Conservation (phyloP, 202 grass and related monocot species). For the Hordeum pubiflorum region DNA sequence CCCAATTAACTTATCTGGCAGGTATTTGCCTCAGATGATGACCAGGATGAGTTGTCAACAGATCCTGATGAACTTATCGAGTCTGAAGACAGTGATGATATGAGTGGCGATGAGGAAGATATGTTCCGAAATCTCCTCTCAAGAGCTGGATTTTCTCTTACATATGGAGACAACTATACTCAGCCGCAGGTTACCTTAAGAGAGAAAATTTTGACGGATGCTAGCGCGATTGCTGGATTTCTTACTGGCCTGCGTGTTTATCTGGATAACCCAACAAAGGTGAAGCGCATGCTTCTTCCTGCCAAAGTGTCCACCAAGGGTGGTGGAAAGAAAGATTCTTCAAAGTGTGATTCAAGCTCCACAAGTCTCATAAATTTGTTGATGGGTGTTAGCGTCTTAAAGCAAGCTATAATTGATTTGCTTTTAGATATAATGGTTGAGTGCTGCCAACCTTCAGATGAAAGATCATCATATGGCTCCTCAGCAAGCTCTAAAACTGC, state of each 20-base stretch:
- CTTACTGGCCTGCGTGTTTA: conserved; percentile 81
- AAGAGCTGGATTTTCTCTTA: conserved; percentile 73
- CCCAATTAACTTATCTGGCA: conserved; percentile 35
- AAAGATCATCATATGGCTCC: conserved; percentile 45
- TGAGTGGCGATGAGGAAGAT: conserved; percentile 74
- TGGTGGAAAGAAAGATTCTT: conserved; percentile 46
- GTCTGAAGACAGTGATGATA: conserved; percentile 66
- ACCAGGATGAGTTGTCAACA: conserved; percentile 78
- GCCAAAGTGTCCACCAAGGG: conserved; percentile 54
- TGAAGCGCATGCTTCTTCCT: conserved; percentile 81
- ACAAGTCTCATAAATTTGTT: conserved; percentile 77
- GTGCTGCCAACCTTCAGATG: conserved; percentile 85
- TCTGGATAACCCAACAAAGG: conserved; percentile 73
- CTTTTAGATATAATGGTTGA: conserved; percentile 97
- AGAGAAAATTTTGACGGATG: conserved; percentile 75
- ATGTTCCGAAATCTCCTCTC: conserved; percentile 67
- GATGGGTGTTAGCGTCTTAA: conserved; percentile 85
- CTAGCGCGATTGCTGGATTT: conserved; percentile 83
- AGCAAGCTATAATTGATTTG: conserved; percentile 88
- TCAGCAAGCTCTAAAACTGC: conserved; percentile 48
- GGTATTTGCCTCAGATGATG: conserved; percentile 93
- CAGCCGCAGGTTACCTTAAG: conserved; percentile 63
- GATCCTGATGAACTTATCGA: conserved; percentile 73
- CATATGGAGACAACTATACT: conserved; percentile 58
- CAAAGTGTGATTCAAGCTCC: conserved; percentile 46